Evolutionary conservation across 768 basidiomycete species (phyloP).

Genomic region (Lenzites betulinus): DNA sequence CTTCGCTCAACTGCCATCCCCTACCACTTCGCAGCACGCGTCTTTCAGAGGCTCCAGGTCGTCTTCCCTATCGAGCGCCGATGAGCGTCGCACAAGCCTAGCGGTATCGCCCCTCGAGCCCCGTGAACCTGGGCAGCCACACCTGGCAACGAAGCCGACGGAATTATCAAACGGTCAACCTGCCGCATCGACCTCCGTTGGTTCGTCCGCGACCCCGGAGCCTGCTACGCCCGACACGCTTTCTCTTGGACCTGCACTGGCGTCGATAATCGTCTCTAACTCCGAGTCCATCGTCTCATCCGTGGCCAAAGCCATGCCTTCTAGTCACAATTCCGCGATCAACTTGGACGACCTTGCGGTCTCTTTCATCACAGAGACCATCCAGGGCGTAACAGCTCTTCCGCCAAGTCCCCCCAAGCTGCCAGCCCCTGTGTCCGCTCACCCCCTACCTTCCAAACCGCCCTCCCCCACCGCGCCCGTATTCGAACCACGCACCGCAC

Average conservation of each 20-base stretch:
- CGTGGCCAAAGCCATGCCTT: neutral
- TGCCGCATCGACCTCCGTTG: neutral
- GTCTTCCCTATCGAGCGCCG: neutral
- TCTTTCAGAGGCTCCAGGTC: neutral
- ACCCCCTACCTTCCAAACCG: neutral
- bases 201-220: slow-evolving; percentile 4
- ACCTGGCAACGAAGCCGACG: no score
- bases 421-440: no score
- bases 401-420: neutral
- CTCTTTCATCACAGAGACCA: slow-evolving; percentile 60
- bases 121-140: neutral
- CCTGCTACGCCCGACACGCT: slow-evolving; percentile 8
- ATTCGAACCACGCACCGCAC: neutral
- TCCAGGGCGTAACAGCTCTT: slow-evolving; percentile 40
- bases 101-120: neutral
- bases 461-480: neutral
- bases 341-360: slow-evolving; percentile 55
- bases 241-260: neutral
- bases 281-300: neutral
- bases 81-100: neutral
- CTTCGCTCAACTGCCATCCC: neutral
- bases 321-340: neutral
- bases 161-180: neutral
- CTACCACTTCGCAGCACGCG: neutral
- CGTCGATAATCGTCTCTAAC: neutral